These are phyloP conservation scores for Alternaria rosae DNA, from an alignment of 2,329 filamentous ascomycete genomes.

Conservation along the genomic window DNA sequence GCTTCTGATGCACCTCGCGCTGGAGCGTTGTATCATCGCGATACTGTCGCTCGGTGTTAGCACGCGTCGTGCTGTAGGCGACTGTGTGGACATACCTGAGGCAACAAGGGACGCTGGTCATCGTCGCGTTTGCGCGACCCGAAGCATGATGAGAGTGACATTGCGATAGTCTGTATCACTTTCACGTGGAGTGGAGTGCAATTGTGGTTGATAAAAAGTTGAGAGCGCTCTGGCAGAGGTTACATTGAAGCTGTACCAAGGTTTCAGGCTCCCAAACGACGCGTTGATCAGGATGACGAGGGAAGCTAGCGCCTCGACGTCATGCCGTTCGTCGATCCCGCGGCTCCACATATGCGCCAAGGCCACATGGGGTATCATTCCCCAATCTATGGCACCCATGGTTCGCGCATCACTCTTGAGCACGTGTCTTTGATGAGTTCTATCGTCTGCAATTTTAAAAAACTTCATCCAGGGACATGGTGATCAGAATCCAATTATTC, in stretches of 20 bases:
- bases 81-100: slow-evolving; percentile 56
- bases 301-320: slow-evolving; percentile 11
- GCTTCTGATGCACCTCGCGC: slow-evolving; percentile 81
- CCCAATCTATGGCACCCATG: slow-evolving; percentile 1
- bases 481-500: neutral
- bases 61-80: neutral
- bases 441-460: neutral
- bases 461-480: too few species aligned
- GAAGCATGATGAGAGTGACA: slow-evolving; percentile 68
- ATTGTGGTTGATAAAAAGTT: slow-evolving; percentile 3
- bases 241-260: slow-evolving; percentile 5
- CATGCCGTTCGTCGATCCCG: slow-evolving; percentile 16
- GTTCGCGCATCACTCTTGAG: slow-evolving; percentile 1
- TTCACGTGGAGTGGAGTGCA: neutral
- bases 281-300: slow-evolving; percentile 19
- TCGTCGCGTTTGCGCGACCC: slow-evolving; percentile 63
- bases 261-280: slow-evolving; percentile 2
- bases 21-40: slow-evolving; percentile 76
- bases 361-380: neutral
- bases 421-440: neutral
- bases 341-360: slow-evolving; percentile 16
- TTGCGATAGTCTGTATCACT: slow-evolving; percentile 28
- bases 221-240: neutral
- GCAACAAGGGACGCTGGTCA: slow-evolving; percentile 77
- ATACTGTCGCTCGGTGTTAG: slow-evolving; percentile 57